phyloP scores from a whole-genome alignment of 2,329 filamentous ascomycete genomes.

The Colletotrichum abscissum region DNA sequence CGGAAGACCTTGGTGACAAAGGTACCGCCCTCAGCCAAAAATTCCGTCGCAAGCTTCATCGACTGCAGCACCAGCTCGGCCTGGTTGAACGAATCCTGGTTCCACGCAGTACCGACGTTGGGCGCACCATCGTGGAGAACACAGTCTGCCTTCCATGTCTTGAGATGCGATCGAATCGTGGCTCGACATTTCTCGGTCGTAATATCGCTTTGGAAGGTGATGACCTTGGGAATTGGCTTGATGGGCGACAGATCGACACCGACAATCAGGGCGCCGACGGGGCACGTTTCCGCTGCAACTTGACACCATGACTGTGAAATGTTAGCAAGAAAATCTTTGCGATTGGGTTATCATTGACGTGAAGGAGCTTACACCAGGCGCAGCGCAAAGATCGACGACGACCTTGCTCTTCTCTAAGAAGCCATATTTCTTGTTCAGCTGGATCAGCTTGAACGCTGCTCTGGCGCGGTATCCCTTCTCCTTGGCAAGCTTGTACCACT shows the following conservation, averaged over 20 bases:
- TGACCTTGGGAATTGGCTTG: slow-evolving; percentile 93
- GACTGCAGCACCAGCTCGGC: slow-evolving; percentile 91
- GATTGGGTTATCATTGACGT: background rate
- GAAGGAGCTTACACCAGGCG: slow-evolving; percentile 78
- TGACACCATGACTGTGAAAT: slow-evolving; percentile 85
- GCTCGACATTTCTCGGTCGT: slow-evolving; percentile 96
- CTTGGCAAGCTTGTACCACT: slow-evolving; percentile 98
- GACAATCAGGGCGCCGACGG: slow-evolving; percentile 87
- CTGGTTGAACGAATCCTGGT: slow-evolving; percentile 98
- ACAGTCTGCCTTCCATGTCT: slow-evolving; percentile 95
- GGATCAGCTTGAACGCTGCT: slow-evolving; percentile 97
- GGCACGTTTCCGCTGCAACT: slow-evolving; percentile 96
- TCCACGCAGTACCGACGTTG: slow-evolving; percentile 98
- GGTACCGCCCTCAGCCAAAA: slow-evolving; percentile 86
- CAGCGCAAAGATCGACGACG: slow-evolving; percentile 95
- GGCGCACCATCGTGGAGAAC: slow-evolving; percentile 97
- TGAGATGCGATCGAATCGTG: slow-evolving; percentile 88
- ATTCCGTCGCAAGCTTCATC: slow-evolving; percentile 94
- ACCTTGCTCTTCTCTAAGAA: slow-evolving; percentile 98
- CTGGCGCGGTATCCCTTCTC: slow-evolving; percentile 97
- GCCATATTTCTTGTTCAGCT: slow-evolving; percentile 98
- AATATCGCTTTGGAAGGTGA: slow-evolving; percentile 97
- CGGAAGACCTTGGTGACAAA: slow-evolving; percentile 99
- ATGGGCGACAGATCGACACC: slow-evolving; percentile 96
- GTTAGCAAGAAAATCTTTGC: background rate